Base-by-base conservation (phyloP, 2,329 filamentous ascomycete genomes). In the Colletotrichum sp. region DNA sequence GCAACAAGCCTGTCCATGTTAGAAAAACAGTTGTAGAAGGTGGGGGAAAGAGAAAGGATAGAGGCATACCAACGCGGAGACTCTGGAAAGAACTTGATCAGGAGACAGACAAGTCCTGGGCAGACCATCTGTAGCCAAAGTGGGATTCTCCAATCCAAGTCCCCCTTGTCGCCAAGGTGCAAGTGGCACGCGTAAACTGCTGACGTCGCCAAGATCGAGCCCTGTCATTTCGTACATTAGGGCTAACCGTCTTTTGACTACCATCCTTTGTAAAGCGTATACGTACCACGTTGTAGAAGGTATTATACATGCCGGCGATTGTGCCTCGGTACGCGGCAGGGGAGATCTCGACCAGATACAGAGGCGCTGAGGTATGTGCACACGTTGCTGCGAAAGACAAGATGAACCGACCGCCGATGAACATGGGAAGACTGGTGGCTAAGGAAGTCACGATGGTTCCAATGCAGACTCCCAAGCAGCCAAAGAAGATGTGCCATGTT, bases 271-370 rank as follows among this genome's bases (percentile, higher is more conserved):
- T 24, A 3, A 0, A 8, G 8, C 0, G 18, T 22, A 5, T 24
- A 65, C 77, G 60, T 63, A 80, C 90, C 9, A 87, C 80, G 28
- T 86, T 85, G 78, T 85, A 87, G 59, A 86, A 83, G 2, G 85
- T 86, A 63, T 86, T 87, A 75, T 85, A 86, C 32, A 90, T 85
- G n/a, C 90, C 92, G 0, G 91, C 92, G 24, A 92, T 84, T 3
- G 91, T 86, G 28, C 89, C 91, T 68, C 92, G 88, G 79, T 90
- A 90, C 3, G 87, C 85, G 1, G 92, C 91, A 73, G 92, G 92
- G 0, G 90, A 86, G 69, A 92, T 90, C 80, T 93, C 92, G 24
- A 91, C 89, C 12, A 92, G 87, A 78, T 92, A 92, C 10, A 91
- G 87, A 0, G 92, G 91, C 0, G 90, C 91, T 1, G 91, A 90